Percentiles rank a stretch among this genome's conserved stretches.
Conservation (phyloP, 345 rosid species). For the Pelargonium nanum region DNA sequence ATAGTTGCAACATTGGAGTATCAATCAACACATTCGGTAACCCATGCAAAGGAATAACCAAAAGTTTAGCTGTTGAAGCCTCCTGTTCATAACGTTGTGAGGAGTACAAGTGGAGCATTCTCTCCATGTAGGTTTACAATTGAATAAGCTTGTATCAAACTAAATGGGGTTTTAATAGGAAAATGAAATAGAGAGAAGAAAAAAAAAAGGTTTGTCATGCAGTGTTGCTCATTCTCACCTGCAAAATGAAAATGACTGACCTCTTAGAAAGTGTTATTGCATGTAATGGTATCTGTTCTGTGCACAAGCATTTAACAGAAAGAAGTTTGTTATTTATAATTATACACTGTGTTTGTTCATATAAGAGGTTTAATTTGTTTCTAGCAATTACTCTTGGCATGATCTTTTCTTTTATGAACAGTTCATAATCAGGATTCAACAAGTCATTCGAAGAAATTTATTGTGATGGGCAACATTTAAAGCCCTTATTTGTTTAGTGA, state of each 20-base stretch:
- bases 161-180: neutral
- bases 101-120: conserved; percentile 8
- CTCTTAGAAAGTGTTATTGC: neutral
- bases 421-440: neutral
- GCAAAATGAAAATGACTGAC: neutral
- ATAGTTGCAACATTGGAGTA: conserved; percentile 60
- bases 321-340: neutral
- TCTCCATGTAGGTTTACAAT: neutral
- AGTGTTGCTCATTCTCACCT: neutral
- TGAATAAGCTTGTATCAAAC: conserved; percentile 8
- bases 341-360: neutral
- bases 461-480: neutral
- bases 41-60: conserved; percentile 59
- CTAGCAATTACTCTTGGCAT: no score
- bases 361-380: no score
- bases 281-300: neutral
- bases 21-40: conserved; percentile 57
- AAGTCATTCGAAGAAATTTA: no score
- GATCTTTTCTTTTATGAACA: neutral
- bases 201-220: neutral
- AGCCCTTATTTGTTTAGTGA: neutral
- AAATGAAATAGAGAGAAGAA: neutral
- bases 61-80: conserved; percentile 89
- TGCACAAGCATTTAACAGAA: neutral
- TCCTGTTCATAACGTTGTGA: conserved; percentile 35